Percentiles rank a stretch among this genome's conserved stretches.
Evolutionary conservation across 106 monocot genomes (phyloP).

Genomic region (Allium sativum): DNA sequence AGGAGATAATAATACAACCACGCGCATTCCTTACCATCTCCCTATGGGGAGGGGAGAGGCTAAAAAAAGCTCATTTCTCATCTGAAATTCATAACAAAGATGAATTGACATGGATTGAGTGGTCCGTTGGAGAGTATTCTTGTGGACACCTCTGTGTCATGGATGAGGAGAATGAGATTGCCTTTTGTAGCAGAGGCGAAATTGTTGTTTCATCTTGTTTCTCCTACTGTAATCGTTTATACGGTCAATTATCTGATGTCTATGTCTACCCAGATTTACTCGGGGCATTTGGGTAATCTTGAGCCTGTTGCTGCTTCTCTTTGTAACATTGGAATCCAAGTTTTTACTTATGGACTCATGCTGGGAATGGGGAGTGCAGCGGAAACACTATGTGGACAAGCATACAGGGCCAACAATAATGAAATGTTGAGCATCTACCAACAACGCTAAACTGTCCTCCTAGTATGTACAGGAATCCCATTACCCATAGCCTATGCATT

Average conservation of each 20-base stretch:
- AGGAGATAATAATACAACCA: no score
- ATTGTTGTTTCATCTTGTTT: constrained; percentile 21
- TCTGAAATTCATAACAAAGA: no score
- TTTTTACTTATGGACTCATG: no score
- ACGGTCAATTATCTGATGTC: constrained; percentile 40
- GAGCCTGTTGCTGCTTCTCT: no score
- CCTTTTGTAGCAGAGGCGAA: constrained; percentile 21
- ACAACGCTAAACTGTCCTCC: constrained; percentile 34
- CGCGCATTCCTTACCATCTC: no score
- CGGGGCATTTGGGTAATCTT: no score
- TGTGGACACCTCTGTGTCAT: constrained; percentile 3
- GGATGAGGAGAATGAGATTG: background rate
- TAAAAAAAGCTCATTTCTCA: no score
- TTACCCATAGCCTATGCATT: constrained; percentile 35
- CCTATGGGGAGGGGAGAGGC: no score
- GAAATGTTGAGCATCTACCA: constrained; percentile 43
- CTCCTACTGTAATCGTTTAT: constrained; percentile 32
- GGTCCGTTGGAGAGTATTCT: constrained; percentile 23
- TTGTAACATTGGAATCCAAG: no score
- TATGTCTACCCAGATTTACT: no score
- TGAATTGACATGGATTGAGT: constrained; percentile 12
- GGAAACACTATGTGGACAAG: no score
- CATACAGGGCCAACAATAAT: constrained; percentile 32
- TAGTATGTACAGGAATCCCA: constrained; percentile 26
- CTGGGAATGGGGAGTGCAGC: no score